Percentiles rank a stretch among this genome's conserved stretches.
These are phyloP conservation scores for Candida berthetii DNA, from an alignment of 805 yeast species.

Conservation along the genomic window DNA sequence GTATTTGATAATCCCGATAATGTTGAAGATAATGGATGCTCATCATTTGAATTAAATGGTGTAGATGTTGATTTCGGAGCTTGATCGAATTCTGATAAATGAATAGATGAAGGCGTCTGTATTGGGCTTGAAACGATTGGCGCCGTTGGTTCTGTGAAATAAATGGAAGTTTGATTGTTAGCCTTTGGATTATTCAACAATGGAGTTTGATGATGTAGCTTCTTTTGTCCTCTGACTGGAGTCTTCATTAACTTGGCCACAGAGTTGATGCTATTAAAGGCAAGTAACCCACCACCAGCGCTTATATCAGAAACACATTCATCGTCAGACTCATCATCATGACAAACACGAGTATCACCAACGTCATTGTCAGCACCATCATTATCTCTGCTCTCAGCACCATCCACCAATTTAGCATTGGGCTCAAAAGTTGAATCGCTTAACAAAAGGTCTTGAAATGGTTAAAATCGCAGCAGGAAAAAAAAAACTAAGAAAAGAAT, in stretches of 20 bases:
- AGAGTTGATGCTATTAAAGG: not conserved
- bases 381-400: not conserved
- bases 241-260: not conserved
- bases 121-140: not conserved
- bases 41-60: slow-evolving; percentile 8
- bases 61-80: slow-evolving; percentile 22
- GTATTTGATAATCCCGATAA: slow-evolving; percentile 1
- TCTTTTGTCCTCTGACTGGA: not conserved
- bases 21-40: not conserved
- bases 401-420: not conserved
- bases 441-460: not conserved
- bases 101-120: slow-evolving; percentile 11
- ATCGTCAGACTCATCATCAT: no score
- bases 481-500: not conserved
- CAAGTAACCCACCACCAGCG: not conserved
- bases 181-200: not conserved
- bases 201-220: no score
- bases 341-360: not conserved
- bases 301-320: not conserved
- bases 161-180: not conserved
- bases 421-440: slow-evolving; percentile 1
- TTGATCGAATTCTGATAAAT: slow-evolving; percentile 19
- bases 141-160: not conserved
- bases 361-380: not conserved
- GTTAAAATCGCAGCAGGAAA: not conserved